Conservation (phyloP, 164 flowering plant species). For the Stephania yunnanensis region DNA sequence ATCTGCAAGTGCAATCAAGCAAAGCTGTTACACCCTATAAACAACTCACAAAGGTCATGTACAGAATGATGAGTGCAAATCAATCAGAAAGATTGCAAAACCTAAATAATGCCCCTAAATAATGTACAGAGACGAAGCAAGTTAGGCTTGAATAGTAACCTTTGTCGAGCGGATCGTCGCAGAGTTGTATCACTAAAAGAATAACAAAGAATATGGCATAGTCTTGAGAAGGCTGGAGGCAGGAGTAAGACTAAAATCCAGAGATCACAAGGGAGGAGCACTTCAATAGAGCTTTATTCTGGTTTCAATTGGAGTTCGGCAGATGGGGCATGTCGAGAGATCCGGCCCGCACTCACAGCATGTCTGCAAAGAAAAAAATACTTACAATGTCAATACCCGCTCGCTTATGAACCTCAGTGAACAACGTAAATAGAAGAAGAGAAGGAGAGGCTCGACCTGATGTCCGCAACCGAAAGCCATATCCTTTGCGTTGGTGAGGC, state of each 20-base stretch:
- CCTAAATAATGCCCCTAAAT: not conserved
- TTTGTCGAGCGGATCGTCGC: not conserved
- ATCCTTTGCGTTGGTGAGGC: slow-evolving; percentile 54
- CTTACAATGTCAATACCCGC: too few species aligned
- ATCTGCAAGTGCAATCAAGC: not conserved
- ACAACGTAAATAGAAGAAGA: too few species aligned
- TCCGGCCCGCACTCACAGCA: slow-evolving; percentile 48
- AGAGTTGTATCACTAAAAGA: not conserved
- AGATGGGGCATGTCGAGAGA: slow-evolving; percentile 44
- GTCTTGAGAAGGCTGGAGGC: not conserved
- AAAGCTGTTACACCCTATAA: too few species aligned
- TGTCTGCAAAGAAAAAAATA: slow-evolving; percentile 33
- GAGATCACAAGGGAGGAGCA: not conserved
- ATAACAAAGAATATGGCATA: not conserved
- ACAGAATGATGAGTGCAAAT: not conserved
- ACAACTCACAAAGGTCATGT: not conserved
- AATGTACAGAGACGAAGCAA: not conserved
- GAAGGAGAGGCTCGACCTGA: slow-evolving; percentile 39
- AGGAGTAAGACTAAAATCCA: not conserved
- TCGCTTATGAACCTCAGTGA: too few species aligned
- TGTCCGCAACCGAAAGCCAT: slow-evolving; percentile 95
- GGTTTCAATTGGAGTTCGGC: slow-evolving; percentile 38
- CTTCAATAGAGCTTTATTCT: slow-evolving; percentile 49
- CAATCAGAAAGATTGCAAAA: not conserved
- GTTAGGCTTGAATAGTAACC: not conserved